These are phyloP conservation scores for Clavaria fumosa DNA, from an alignment of 768 basidiomycete genomes.

Conservation along the genomic window DNA sequence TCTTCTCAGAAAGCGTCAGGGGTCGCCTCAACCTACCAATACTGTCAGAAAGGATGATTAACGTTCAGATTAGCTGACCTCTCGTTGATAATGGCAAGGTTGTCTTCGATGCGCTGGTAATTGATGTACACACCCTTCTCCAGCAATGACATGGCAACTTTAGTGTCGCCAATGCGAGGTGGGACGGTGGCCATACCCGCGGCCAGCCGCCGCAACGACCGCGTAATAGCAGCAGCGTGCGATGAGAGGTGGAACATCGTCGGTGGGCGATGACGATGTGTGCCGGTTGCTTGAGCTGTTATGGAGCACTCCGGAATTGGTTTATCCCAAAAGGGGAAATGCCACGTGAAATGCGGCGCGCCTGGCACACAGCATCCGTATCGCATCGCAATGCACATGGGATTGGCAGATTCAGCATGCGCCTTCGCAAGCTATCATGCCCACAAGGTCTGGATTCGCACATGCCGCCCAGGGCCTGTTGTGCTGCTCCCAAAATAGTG, in stretches of 20 bases:
- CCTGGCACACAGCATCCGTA: too few relatives aligned
- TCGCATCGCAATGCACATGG: too few relatives aligned
- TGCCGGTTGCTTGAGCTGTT: too few relatives aligned
- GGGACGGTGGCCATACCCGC: conserved; percentile 72
- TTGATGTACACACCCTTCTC: conserved; percentile 78
- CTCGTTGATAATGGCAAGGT: conserved; percentile 73
- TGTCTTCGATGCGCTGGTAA: conserved; percentile 97
- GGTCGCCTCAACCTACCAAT: conserved; percentile 64
- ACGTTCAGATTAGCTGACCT: conserved; percentile 30
- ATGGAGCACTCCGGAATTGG: too few relatives aligned
- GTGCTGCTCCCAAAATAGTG: too few relatives aligned
- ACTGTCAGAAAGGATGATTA: conserved; percentile 4
- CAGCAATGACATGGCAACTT: conserved; percentile 78
- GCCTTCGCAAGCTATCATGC: too few relatives aligned
- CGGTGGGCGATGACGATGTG: conserved; percentile 10
- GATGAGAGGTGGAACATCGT: conserved; percentile 51
- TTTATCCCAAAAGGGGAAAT: too few relatives aligned
- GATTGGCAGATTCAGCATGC: too few relatives aligned
- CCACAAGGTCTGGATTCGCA: too few relatives aligned
- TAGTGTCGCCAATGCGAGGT: conserved; percentile 74
- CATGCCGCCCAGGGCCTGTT: too few relatives aligned
- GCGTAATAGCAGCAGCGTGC: conserved; percentile 37
- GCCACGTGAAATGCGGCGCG: too few relatives aligned
- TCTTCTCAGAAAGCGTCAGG: conserved; percentile 90
- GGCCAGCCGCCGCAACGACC: conserved; percentile 35